phyloP scores from a whole-genome alignment of 2,329 filamentous ascomycete species.

The Diaporthe aspalathi region DNA sequence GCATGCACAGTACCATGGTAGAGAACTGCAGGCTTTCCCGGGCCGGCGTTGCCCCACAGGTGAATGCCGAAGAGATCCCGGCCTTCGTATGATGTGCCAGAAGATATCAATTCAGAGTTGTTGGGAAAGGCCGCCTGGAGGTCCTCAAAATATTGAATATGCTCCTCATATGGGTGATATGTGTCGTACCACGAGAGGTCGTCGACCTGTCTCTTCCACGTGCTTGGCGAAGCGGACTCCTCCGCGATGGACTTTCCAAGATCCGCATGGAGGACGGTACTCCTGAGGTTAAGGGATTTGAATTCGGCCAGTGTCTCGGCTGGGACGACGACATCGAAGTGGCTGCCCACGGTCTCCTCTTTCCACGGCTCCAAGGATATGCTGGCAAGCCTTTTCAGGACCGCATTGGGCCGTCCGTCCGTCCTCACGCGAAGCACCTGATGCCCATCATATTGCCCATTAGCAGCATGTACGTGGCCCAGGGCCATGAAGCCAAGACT shows the following conservation, averaged over 20 bases:
- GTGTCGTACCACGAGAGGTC: constrained; percentile 7
- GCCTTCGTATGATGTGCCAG: constrained; percentile 9
- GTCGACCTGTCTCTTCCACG: constrained; percentile 5
- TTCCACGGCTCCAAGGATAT: constrained; percentile 13
- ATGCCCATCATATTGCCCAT: constrained; percentile 10
- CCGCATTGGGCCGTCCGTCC: background rate
- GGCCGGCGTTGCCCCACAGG: constrained; percentile 4
- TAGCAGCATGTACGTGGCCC: background rate
- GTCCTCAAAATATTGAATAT: constrained; percentile 15
- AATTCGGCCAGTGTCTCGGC: background rate
- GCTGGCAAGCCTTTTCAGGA: constrained; percentile 1
- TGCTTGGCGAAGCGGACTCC: constrained; percentile 9
- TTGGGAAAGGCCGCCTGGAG: background rate
- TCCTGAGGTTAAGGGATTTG: constrained; percentile 5
- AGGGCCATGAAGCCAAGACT: background rate
- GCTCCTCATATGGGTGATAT: background rate
- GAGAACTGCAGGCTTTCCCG: constrained; percentile 3
- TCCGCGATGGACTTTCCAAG: background rate
- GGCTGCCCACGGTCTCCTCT: background rate
- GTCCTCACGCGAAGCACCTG: constrained; percentile 1
- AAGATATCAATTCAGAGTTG: constrained; percentile 12
- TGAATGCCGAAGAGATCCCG: constrained; percentile 11
- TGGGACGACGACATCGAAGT: constrained; percentile 12
- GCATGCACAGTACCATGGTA: constrained; percentile 63
- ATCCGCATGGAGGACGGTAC: background rate